Evolutionary conservation across 2,329 filamentous ascomycete genomes (phyloP).

Genomic region (Claviceps humidiphila): DNA sequence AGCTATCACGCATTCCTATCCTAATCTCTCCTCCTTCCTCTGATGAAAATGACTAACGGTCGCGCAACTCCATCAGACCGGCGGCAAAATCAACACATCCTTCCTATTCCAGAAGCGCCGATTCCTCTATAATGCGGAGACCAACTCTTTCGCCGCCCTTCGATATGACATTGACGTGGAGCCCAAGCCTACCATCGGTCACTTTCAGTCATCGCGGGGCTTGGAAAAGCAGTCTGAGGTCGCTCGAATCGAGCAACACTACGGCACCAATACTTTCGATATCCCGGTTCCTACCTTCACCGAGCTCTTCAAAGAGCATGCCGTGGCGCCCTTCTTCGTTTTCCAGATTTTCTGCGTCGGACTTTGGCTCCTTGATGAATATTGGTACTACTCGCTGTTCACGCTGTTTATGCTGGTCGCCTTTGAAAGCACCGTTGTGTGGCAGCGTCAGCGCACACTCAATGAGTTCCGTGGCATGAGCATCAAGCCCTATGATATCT

Average conservation of each 20-base stretch:
- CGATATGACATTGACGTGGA: constrained; percentile 73
- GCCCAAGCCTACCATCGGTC: constrained; percentile 64
- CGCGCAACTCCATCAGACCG: constrained; percentile 31
- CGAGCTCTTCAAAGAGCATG: constrained; percentile 95
- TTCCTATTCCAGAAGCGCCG: constrained; percentile 98
- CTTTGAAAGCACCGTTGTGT: constrained; percentile 97
- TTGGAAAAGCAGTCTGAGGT: constrained; percentile 64
- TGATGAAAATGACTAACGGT: not conserved
- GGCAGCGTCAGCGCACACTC: constrained; percentile 92
- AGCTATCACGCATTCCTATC: constrained; percentile 6
- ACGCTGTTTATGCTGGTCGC: constrained; percentile 96
- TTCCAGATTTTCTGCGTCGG: constrained; percentile 99
- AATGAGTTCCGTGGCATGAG: constrained; percentile 98
- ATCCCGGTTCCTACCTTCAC: constrained; percentile 93
- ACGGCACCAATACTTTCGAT: constrained; percentile 92
- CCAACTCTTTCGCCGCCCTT: constrained; percentile 67
- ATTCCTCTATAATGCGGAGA: constrained; percentile 68
- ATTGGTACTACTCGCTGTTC: constrained; percentile 99
- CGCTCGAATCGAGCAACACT: constrained; percentile 73
- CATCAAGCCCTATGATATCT: constrained; percentile 95
- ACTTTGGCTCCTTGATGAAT: constrained; percentile 96
- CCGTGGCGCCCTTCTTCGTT: constrained; percentile 96
- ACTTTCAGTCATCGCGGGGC: constrained; percentile 71
- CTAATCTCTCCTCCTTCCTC: not conserved
- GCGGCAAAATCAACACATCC: constrained; percentile 62